Base-by-base conservation (phyloP, 306 rosid genomes). In the Carpinus viminea region DNA sequence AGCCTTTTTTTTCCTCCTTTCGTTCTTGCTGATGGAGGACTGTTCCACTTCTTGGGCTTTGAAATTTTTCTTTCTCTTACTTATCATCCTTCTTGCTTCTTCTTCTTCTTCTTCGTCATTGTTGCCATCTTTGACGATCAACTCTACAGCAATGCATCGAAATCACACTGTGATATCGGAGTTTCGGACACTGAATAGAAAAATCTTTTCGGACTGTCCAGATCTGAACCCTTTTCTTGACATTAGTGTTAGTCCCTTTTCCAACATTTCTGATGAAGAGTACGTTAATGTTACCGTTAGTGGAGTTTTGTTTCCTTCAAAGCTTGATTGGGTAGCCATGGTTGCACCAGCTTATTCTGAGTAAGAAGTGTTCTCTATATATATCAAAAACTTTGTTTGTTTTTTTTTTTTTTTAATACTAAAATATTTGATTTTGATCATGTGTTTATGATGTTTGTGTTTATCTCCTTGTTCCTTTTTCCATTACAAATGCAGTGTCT, bases 261-360 rank as follows among this genome's bases (percentile, higher is more conserved):
- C 84, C 8, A 73, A 31, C 15, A 79, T 92, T 6, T 83, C 75
- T 0, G 89, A 88, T 54, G 94, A 92, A 0, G 86, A 84, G 78
- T 85, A 80, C 5, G 79, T 94, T 13, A 88, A 80, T 0, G 93
- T 92, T 62, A 86, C 88, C 0, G 89, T 90, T 31, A 15, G 83
- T 0, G 98, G 97, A 4, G 90, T 92, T 73, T 68, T 85, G 2
- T 20, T 12, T 0, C 97, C 97, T 36, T 79, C 92, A 2, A 4
- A 45, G 0, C 16, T 9, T 8, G 89, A 92, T 73, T 94, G 98
- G 97, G 83, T 94, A 1, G 98, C 91, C 71, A 94, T 94, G 94
- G 84, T 94, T 53, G 86, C 98, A 13, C 96, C 97, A 34, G 82
- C 96, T 12, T 54, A 48, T 78, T 80, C 97, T 0, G 76, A 89